These are phyloP conservation scores for Didymella arachidicola DNA, from an alignment of 2,329 filamentous ascomycete species.

Conservation along the genomic window DNA sequence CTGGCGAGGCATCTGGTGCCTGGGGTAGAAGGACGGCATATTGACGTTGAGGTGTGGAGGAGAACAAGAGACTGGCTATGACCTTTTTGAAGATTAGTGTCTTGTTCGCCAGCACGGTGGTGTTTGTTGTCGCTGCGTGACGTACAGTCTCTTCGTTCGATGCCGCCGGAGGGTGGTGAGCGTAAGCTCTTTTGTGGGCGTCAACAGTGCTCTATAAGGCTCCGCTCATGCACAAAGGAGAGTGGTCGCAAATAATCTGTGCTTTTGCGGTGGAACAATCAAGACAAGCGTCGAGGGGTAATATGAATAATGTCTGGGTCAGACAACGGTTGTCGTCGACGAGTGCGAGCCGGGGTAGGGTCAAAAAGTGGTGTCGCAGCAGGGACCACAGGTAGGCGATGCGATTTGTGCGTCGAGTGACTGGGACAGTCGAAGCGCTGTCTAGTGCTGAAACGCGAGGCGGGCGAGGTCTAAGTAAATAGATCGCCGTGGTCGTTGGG, in stretches of 20 bases:
- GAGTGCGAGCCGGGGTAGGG: slow-evolving; percentile 20
- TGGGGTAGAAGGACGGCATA: slow-evolving; percentile 62
- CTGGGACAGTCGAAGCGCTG: slow-evolving; percentile 17
- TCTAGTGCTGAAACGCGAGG: slow-evolving; percentile 32
- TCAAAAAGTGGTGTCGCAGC: slow-evolving; percentile 26
- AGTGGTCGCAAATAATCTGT: slow-evolving; percentile 26
- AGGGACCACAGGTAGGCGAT: slow-evolving; percentile 24
- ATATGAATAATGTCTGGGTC: slow-evolving; percentile 37
- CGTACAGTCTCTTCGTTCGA: slow-evolving; percentile 52
- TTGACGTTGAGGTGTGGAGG: slow-evolving; percentile 45
- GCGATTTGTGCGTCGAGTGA: slow-evolving; percentile 26
- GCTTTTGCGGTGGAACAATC: slow-evolving; percentile 31
- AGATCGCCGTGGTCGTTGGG: slow-evolving; percentile 44
- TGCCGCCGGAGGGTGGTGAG: slow-evolving; percentile 43
- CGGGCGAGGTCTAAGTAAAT: slow-evolving; percentile 52
- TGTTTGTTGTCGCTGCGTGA: slow-evolving; percentile 11
- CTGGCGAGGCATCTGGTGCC: slow-evolving; percentile 53
- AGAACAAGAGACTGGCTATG: slow-evolving; percentile 54
- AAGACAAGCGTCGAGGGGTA: slow-evolving; percentile 32
- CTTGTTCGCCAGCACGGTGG: neutral
- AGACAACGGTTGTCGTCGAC: slow-evolving; percentile 28
- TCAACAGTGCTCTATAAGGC: slow-evolving; percentile 44
- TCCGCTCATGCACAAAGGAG: slow-evolving; percentile 49
- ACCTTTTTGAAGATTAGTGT: slow-evolving; percentile 43
- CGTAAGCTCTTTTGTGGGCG: slow-evolving; percentile 47